Evolutionary conservation across 2,329 filamentous ascomycete genomes (phyloP).

Genomic region (Sporothrix phasma): DNA sequence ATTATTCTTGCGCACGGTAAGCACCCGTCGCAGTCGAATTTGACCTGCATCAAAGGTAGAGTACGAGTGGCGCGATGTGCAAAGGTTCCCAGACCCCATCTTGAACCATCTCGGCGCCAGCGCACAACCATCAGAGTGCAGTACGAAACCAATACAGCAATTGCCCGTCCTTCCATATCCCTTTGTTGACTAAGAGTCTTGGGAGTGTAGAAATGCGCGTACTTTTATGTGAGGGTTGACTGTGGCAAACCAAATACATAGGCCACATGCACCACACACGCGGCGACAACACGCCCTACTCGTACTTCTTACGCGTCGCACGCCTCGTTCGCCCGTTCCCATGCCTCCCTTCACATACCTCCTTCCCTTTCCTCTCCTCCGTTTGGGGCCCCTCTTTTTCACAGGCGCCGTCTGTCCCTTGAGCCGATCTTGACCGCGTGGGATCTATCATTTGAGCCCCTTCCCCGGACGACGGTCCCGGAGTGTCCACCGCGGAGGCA

Average conservation of each 20-base stretch:
- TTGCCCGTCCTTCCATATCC: neutral
- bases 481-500: neutral
- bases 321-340: neutral
- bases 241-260: neutral
- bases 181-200: neutral
- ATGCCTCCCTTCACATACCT: neutral
- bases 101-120: neutral
- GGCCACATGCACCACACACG: neutral
- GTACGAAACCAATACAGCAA: neutral
- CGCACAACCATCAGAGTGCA: neutral
- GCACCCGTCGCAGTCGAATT: too few relatives aligned
- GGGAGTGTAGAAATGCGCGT: neutral
- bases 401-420: neutral
- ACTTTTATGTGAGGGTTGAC: neutral
- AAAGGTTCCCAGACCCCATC: too few relatives aligned
- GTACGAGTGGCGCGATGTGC: neutral
- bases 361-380: neutral
- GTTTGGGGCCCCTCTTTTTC: neutral
- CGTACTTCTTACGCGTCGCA: too few relatives aligned
- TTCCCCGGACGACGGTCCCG: slow-evolving; percentile 7
- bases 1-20: too few relatives aligned
- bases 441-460: neutral
- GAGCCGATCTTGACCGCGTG: slow-evolving; percentile 8
- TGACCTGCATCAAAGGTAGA: too few relatives aligned
- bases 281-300: neutral